These are phyloP conservation scores for Plenodomus lindquistii DNA, from an alignment of 2,329 filamentous ascomycete species.

Conservation along the genomic window DNA sequence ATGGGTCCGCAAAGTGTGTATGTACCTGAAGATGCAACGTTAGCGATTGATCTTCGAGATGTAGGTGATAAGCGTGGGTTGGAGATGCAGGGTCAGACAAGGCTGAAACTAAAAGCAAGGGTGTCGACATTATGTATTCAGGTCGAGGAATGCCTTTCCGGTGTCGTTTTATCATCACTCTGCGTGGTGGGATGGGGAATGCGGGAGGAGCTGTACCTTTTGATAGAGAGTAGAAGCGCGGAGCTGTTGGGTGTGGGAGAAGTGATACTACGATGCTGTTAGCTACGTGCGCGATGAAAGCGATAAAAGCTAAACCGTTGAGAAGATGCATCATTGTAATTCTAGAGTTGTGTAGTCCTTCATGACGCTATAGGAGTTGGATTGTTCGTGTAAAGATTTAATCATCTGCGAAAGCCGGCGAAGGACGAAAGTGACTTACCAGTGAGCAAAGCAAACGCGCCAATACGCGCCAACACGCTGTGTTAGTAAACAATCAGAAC, in stretches of 20 bases:
- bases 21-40: constrained; percentile 39
- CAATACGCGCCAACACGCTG: constrained; percentile 8
- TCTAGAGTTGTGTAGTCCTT: constrained; percentile 58
- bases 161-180: constrained; percentile 67
- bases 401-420: constrained; percentile 46
- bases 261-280: constrained; percentile 18
- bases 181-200: constrained; percentile 29
- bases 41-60: constrained; percentile 25
- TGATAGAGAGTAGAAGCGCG: background rate
- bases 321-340: constrained; percentile 57
- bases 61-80: constrained; percentile 10
- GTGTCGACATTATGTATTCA: constrained; percentile 67
- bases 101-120: constrained; percentile 68
- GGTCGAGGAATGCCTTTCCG: constrained; percentile 70
- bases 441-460: constrained; percentile 2
- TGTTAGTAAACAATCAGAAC: constrained; percentile 16
- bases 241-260: background rate
- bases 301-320: constrained; percentile 10
- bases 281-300: constrained; percentile 12
- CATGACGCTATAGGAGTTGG: constrained; percentile 61
- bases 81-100: constrained; percentile 61
- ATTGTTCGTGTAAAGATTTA: constrained; percentile 53
- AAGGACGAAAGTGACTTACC: constrained; percentile 19
- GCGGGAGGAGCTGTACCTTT: constrained; percentile 48
- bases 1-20: constrained; percentile 20